phyloP scores from a whole-genome alignment of 306 rosid species.

The Elaeagnus macrophylla region DNA sequence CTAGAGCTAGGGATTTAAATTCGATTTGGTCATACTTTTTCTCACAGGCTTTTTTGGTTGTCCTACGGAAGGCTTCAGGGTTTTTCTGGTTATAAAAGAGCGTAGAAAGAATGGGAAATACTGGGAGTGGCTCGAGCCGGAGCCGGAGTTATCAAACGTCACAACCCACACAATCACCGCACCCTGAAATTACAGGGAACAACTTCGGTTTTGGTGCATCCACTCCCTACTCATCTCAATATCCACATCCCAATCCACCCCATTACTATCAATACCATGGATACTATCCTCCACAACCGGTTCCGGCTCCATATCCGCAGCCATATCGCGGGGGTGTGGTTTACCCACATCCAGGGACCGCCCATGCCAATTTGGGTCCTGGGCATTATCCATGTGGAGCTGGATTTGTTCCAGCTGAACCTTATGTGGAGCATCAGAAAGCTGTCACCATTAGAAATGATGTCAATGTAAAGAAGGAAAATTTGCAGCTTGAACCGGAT shows the following conservation, averaged over 20 bases:
- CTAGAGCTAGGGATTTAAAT: too few species aligned
- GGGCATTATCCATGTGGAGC: constrained; percentile 21
- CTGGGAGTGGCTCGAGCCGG: constrained; percentile 16
- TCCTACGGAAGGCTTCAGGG: neutral
- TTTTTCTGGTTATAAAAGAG: neutral
- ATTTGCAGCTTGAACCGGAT: constrained; percentile 36
- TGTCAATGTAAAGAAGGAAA: constrained; percentile 39
- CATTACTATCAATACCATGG: constrained; percentile 20
- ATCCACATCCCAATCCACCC: constrained; percentile 18
- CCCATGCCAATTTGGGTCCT: neutral
- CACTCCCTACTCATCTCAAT: constrained; percentile 20
- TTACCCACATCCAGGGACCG: constrained; percentile 1
- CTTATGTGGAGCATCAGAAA: constrained; percentile 31
- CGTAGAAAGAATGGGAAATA: constrained; percentile 25
- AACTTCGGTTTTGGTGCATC: constrained; percentile 9
- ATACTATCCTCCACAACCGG: constrained; percentile 18
- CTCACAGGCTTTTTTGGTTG: neutral
- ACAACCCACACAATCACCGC: constrained; percentile 17
- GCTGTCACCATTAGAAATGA: constrained; percentile 33
- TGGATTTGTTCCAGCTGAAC: constrained; percentile 1
- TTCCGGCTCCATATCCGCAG: constrained; percentile 14
- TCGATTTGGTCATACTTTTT: neutral
- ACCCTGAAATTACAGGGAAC: constrained; percentile 5
- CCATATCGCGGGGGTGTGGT: constrained; percentile 12
- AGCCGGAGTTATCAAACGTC: constrained; percentile 13